Evolutionary conservation across 2,329 filamentous ascomycete species (phyloP).

Genomic region (Hymenoscyphus repandus): DNA sequence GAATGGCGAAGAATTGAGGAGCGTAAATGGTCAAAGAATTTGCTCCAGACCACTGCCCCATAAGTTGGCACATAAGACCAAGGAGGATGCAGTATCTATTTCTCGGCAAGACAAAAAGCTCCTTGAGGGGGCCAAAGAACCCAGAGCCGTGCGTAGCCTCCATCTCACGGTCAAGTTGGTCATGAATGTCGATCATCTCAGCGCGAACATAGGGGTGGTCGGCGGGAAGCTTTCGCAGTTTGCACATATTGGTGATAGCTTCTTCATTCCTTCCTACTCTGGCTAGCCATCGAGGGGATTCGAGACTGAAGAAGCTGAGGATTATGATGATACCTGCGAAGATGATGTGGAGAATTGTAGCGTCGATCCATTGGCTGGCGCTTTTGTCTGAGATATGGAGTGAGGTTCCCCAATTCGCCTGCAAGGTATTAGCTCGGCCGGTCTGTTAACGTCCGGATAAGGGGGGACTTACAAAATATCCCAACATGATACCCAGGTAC

Average conservation of each 20-base stretch:
- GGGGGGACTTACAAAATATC: constrained; percentile 17
- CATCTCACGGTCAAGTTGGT: constrained; percentile 40
- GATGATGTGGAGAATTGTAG: constrained; percentile 63
- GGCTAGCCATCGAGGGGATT: constrained; percentile 63
- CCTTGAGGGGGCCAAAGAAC: constrained; percentile 44
- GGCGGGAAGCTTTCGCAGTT: constrained; percentile 40
- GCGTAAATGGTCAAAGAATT: constrained; percentile 58
- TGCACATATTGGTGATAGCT: constrained; percentile 36
- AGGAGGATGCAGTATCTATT: constrained; percentile 70
- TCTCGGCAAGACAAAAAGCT: constrained; percentile 51
- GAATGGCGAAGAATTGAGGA: constrained; percentile 48
- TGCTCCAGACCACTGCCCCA: constrained; percentile 64
- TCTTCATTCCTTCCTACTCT: constrained; percentile 58
- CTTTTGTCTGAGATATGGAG: constrained; percentile 36
- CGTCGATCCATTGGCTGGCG: constrained; percentile 52
- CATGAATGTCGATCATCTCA: constrained; percentile 43
- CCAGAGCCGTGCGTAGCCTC: constrained; percentile 42
- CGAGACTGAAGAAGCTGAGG: constrained; percentile 18
- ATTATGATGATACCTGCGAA: constrained; percentile 42
- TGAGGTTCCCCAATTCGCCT: constrained; percentile 23
- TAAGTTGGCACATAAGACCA: constrained; percentile 59
- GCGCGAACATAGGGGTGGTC: constrained; percentile 40
- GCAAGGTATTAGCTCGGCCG: not conserved
- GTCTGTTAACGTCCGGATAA: not conserved
- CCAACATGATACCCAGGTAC: constrained; percentile 24